Evolutionary conservation across 1,139 yeast species (phyloP).

Genomic region (Scheffersomyces parashehatae): DNA sequence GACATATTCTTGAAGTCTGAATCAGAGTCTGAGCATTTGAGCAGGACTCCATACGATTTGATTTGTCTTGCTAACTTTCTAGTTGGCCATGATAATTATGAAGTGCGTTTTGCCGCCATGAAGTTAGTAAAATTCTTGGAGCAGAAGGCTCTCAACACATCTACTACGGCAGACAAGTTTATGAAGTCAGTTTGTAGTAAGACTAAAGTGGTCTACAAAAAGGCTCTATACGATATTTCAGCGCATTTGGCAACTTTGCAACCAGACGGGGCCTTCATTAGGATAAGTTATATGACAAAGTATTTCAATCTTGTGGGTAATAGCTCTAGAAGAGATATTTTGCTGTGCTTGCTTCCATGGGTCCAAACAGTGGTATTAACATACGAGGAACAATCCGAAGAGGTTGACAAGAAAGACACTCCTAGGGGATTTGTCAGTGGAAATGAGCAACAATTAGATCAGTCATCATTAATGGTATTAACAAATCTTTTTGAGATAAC

Average conservation of each 20-base stretch:
- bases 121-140: constrained; percentile 60
- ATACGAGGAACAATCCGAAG: constrained; percentile 24
- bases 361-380: constrained; percentile 73
- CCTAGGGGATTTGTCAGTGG: background rate
- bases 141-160: constrained; percentile 46
- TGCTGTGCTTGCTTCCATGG: constrained; percentile 88
- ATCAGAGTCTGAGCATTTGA: constrained; percentile 29
- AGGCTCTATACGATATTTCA: constrained; percentile 71
- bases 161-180: constrained; percentile 45
- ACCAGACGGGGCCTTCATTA: constrained; percentile 56
- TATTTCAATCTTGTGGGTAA: constrained; percentile 62
- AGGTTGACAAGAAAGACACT: constrained; percentile 16
- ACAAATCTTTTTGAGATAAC: constrained; percentile 84
- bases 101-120: constrained; percentile 64
- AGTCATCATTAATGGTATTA: constrained; percentile 74
- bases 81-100: constrained; percentile 63
- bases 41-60: constrained; percentile 50
- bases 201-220: constrained; percentile 73
- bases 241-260: constrained; percentile 59
- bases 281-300: constrained; percentile 73
- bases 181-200: constrained; percentile 64
- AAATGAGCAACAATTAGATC: constrained; percentile 24
- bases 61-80: constrained; percentile 67
- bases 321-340: constrained; percentile 66
- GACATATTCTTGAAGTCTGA: constrained; percentile 51